Base-by-base conservation (phyloP, 768 basidiomycete species). In the Antrodiella citrinella region DNA sequence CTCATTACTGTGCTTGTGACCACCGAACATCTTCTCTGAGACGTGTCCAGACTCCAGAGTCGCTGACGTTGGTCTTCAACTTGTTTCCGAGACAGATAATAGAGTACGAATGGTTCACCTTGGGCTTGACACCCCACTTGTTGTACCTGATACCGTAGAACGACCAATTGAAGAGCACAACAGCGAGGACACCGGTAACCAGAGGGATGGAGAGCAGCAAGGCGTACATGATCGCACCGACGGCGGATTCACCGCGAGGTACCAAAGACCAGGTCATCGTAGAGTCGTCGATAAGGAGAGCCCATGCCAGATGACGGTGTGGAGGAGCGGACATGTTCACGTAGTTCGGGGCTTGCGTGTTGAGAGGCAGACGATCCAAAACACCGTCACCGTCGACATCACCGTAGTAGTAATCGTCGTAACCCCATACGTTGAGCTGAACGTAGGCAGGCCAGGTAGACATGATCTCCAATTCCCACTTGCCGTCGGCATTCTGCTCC, bases 121-220 rank as follows among this genome's bases (percentile, higher is more conserved):
- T 72, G n/a, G 79, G 75, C 68, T 86, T 81, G 57, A 86, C 81
- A 68, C 93, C 93, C 69, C 84, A 95, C 65, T 84, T 83, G 68
- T 96, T 96, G 72, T 92, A 84, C 63, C 80, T 91, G 72, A 96
- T 95, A 24, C 91, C 91, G 61, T 96, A 96, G 78, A 96, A 96
- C 4, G 86, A 83, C 83, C 88, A 92, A 82, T 92, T 88, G 79
- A 96, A 96, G 66, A 92, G 63, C 47, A 83, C 61, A 44, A 91
- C 90, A 12, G 93, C 91, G 45, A 90, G 72, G 12, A 79, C 76
- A 52, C 82, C 93, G 18, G 92, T 93, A 65, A 95, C 77, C 55
- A 92, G 68, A 4, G 93, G 93, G 52, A 95, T 89, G 39, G 81
- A 58, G 24, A 86, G 72, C 42, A 95, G 74, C 38, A 95, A 78